phyloP scores from a whole-genome alignment of 257 asterid genomes.

The Solanum stenotomum region DNA sequence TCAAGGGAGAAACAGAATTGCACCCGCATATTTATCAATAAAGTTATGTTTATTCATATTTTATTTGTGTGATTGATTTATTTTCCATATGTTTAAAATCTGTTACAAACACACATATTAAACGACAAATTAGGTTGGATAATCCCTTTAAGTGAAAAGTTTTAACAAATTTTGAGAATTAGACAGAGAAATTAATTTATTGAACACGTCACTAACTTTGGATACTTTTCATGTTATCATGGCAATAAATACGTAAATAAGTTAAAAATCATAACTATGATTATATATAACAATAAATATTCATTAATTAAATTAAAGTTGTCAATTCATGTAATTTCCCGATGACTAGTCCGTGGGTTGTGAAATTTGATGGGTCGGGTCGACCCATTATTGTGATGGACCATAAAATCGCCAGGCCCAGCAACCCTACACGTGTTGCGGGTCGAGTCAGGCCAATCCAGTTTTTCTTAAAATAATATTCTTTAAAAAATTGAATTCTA shows the following conservation, averaged over 20 bases:
- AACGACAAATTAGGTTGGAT: not conserved
- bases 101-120: not conserved
- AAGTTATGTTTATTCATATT: too few species aligned
- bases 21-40: too few species aligned
- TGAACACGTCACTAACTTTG: not conserved
- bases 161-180: not conserved
- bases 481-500: not conserved
- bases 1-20: too few species aligned
- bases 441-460: not conserved
- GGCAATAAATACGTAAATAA: not conserved
- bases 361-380: not conserved
- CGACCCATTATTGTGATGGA: not conserved
- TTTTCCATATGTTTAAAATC: too few species aligned
- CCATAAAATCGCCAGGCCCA: not conserved
- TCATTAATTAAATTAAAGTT: too few species aligned
- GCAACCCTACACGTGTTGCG: not conserved
- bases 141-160: not conserved
- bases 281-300: not conserved
- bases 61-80: too few species aligned
- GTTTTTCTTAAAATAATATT: not conserved
- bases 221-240: not conserved
- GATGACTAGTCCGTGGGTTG: not conserved
- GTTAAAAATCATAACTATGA: not conserved
- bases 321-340: not conserved
- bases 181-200: not conserved